Conservation (phyloP, 768 basidiomycete species). For the Lactifluus hygrophoroides region DNA sequence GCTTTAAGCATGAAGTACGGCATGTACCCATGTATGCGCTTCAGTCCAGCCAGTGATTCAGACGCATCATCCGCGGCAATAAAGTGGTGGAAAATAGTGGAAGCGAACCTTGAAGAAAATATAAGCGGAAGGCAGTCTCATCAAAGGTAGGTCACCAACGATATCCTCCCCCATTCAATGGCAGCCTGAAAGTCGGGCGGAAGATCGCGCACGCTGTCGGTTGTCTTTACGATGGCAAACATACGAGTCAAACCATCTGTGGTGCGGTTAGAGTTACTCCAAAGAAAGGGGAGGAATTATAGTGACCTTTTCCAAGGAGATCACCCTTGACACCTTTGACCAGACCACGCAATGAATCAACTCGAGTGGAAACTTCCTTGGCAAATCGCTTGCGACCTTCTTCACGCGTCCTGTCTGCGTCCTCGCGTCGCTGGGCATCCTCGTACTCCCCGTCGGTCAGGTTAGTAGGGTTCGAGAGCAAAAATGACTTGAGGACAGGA, state of each 20-base stretch:
- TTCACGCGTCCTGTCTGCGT: constrained; percentile 81
- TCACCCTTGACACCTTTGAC: constrained; percentile 89
- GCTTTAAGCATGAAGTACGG: constrained; percentile 96
- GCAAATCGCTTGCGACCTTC: constrained; percentile 83
- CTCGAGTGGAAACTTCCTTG: constrained; percentile 74
- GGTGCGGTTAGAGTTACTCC: constrained; percentile 1
- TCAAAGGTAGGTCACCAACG: constrained; percentile 44
- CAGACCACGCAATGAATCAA: constrained; percentile 77
- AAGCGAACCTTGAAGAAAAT: constrained; percentile 59
- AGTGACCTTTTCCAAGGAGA: constrained; percentile 72
- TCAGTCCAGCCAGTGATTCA: constrained; percentile 78
- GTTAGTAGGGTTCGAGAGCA: constrained; percentile 65
- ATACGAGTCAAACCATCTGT: constrained; percentile 83
- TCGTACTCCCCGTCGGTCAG: constrained; percentile 66
- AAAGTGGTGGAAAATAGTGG: constrained; percentile 92
- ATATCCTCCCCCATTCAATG: constrained; percentile 94
- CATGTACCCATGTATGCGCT: constrained; percentile 92
- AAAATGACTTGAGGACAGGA: constrained; percentile 78
- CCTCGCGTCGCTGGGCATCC: constrained; percentile 73
- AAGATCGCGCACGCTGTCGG: constrained; percentile 64
- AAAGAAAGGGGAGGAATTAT: background rate
- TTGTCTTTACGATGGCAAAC: constrained; percentile 83
- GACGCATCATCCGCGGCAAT: constrained; percentile 90
- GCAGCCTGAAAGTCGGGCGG: constrained; percentile 84
- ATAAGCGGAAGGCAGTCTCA: background rate